Evolutionary conservation across 1,139 yeast genomes (phyloP).

Genomic region (Sugiyamaella neomexicana): DNA sequence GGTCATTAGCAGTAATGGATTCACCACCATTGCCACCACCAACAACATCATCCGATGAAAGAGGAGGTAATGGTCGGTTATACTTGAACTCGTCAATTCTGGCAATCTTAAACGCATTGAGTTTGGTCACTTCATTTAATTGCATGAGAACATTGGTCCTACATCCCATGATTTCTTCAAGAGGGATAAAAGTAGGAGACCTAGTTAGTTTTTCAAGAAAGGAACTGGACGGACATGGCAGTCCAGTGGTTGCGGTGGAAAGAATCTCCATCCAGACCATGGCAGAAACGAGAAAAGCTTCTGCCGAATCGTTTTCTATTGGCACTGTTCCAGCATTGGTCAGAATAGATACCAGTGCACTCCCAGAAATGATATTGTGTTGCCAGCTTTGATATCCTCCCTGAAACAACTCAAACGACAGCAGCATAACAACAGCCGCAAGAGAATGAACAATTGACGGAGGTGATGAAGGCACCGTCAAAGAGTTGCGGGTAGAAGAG

Average conservation of each 20-base stretch:
- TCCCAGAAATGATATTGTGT: conserved; percentile 20
- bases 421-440: conserved; percentile 22
- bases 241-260: conserved; percentile 19
- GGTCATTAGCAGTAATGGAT: background rate
- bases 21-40: background rate
- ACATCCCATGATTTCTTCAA: conserved; percentile 24
- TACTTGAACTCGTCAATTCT: conserved; percentile 12
- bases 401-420: conserved; percentile 23
- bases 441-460: conserved; percentile 15
- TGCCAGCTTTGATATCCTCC: conserved; percentile 25
- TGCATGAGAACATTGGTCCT: conserved; percentile 17
- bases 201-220: conserved; percentile 17
- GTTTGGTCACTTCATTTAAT: conserved; percentile 21
- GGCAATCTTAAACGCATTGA: conserved; percentile 12
- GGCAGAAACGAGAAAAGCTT: conserved; percentile 18
- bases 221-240: conserved; percentile 15
- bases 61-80: conserved; percentile 2
- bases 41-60: background rate
- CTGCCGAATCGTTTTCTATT: conserved; percentile 9
- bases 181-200: conserved; percentile 12
- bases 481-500: background rate
- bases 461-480: background rate
- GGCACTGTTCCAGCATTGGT: conserved; percentile 10
- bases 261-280: conserved; percentile 23
- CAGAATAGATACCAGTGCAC: conserved; percentile 17